Percentiles rank a stretch among this genome's conserved stretches.
Evolutionary conservation across 208 protist species (phyloP).

Genomic region (Leishmania lainsoni): DNA sequence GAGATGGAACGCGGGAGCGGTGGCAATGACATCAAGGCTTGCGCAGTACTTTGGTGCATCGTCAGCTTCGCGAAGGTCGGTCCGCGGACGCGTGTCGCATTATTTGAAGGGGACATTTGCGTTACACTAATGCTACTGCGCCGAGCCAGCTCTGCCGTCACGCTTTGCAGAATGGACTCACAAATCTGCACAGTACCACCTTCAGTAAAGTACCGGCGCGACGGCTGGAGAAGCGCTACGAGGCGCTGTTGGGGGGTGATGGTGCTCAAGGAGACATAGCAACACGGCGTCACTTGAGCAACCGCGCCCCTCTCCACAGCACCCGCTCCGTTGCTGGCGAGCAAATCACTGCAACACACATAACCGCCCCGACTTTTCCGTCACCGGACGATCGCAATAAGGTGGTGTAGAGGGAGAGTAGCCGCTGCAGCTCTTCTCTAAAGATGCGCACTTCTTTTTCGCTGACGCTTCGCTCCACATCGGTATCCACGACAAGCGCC

Average conservation of each 20-base stretch:
- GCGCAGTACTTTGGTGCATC: background rate
- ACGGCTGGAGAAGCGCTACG: slow-evolving; percentile 27
- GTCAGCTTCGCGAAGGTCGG: slow-evolving; percentile 25
- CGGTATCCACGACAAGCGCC: slow-evolving; percentile 23
- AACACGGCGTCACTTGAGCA: slow-evolving; percentile 14
- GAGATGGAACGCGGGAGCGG: slow-evolving; percentile 17
- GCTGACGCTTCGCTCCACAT: background rate
- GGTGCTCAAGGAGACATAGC: slow-evolving; percentile 21
- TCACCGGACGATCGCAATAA: background rate
- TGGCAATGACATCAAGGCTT: slow-evolving; percentile 14
- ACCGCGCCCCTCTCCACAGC: slow-evolving; percentile 20
- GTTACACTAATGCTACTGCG: background rate
- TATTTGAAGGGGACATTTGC: background rate
- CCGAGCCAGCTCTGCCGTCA: slow-evolving; percentile 12
- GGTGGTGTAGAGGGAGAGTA: slow-evolving; percentile 21
- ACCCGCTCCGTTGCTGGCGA: slow-evolving; percentile 17
- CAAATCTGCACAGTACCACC: slow-evolving; percentile 18
- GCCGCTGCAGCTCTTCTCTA: slow-evolving; percentile 15
- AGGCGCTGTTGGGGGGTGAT: slow-evolving; percentile 27
- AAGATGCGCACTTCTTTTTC: slow-evolving; percentile 6
- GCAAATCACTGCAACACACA: slow-evolving; percentile 37
- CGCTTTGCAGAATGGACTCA: slow-evolving; percentile 13
- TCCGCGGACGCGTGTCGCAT: slow-evolving; percentile 25
- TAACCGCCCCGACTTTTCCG: background rate
- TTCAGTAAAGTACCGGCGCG: slow-evolving; percentile 21